Evolutionary conservation across 495 filamentous ascomycete genomes (phyloP).

Genomic region (Immersiella caudata): DNA sequence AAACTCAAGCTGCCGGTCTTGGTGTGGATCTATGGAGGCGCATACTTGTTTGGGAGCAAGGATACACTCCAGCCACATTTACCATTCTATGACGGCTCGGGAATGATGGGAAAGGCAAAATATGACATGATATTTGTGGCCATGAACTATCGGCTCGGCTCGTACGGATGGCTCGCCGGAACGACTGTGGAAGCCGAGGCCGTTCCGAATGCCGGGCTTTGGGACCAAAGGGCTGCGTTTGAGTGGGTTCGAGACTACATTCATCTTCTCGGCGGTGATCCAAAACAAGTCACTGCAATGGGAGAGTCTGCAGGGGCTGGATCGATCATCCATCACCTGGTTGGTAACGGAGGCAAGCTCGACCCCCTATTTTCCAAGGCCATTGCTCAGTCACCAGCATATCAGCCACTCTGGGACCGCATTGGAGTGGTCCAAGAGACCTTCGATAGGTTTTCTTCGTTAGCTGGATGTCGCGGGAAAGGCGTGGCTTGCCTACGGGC

Average conservation of each 20-base stretch:
- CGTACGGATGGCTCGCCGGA: slow-evolving; percentile 59
- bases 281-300: slow-evolving; percentile 63
- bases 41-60: slow-evolving; percentile 58
- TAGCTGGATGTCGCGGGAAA: slow-evolving; percentile 51
- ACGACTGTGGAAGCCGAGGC: slow-evolving; percentile 50
- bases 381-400: slow-evolving; percentile 54
- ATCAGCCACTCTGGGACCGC: slow-evolving; percentile 46
- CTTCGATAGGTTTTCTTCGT: slow-evolving; percentile 48
- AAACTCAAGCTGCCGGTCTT: slow-evolving; percentile 50
- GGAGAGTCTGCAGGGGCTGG: slow-evolving; percentile 71
- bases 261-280: slow-evolving; percentile 66
- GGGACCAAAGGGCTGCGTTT: slow-evolving; percentile 56
- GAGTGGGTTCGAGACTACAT: slow-evolving; percentile 73
- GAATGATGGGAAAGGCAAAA: slow-evolving; percentile 50
- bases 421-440: slow-evolving; percentile 40
- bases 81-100: slow-evolving; percentile 40
- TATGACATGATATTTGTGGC: slow-evolving; percentile 60
- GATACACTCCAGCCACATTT: slow-evolving; percentile 31
- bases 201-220: slow-evolving; percentile 52
- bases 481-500: slow-evolving; percentile 48
- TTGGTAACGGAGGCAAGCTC: slow-evolving; percentile 55
- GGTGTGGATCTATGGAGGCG: slow-evolving; percentile 66
- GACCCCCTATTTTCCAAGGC: slow-evolving; percentile 52
- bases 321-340: slow-evolving; percentile 67
- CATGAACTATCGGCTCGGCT: slow-evolving; percentile 64